Percentiles rank a stretch among this genome's conserved stretches.
Conservation (phyloP, 1,284 basidiomycete genomes). For the Dichomitus squalens region DNA sequence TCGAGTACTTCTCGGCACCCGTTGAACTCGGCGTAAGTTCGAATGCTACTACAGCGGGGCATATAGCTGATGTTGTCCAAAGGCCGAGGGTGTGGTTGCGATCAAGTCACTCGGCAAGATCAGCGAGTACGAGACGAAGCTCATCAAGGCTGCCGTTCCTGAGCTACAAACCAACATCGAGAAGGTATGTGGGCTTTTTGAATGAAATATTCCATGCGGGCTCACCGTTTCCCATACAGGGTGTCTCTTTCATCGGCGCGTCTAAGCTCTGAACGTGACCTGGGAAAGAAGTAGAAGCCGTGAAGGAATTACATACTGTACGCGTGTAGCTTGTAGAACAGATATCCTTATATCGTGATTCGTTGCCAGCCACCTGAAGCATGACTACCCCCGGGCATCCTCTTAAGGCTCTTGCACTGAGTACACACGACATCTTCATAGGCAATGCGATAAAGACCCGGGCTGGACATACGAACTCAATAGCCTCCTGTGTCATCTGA, state of each 20-base stretch:
- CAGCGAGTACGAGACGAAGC: slow-evolving; percentile 70
- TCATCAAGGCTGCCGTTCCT: slow-evolving; percentile 80
- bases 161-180: slow-evolving; percentile 83
- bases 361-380: background rate
- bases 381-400: background rate
- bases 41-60: slow-evolving; percentile 1
- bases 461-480: slow-evolving; percentile 24
- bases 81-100: slow-evolving; percentile 82
- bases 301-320: slow-evolving; percentile 15
- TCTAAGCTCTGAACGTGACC: slow-evolving; percentile 27
- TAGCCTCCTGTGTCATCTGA: slow-evolving; percentile 67
- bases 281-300: slow-evolving; percentile 8
- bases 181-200: slow-evolving; percentile 48
- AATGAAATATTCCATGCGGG: background rate
- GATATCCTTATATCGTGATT: background rate
- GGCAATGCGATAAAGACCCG: background rate
- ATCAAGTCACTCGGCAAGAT: slow-evolving; percentile 80
- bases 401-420: background rate
- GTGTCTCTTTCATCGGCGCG: slow-evolving; percentile 38
- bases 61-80: slow-evolving; percentile 7
- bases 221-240: slow-evolving; percentile 28
- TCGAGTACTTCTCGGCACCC: slow-evolving; percentile 85
- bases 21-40: slow-evolving; percentile 81
- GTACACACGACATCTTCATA: background rate
- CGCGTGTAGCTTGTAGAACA: slow-evolving; percentile 9